Conservation (phyloP, 1,139 yeast genomes). For the Pichia kudriavzevii region DNA sequence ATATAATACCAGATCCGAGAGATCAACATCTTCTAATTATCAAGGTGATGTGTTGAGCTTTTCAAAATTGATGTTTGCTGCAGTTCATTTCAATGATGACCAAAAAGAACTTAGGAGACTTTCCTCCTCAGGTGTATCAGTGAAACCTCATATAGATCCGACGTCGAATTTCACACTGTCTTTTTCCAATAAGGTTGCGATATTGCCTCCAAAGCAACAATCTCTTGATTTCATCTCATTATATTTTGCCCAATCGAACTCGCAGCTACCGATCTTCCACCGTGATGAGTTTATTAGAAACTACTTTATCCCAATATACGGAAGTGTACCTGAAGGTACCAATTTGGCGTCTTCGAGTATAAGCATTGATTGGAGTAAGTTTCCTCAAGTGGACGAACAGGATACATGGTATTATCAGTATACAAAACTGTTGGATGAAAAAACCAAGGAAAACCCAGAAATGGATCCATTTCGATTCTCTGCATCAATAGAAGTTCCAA, state of each 20-base stretch:
- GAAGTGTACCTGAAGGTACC: slow-evolving; percentile 46
- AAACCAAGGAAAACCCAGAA: slow-evolving; percentile 25
- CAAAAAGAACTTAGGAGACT: slow-evolving; percentile 9
- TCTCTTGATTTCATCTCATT: slow-evolving; percentile 63
- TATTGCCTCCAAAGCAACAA: slow-evolving; percentile 59
- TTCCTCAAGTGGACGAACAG: slow-evolving; percentile 24
- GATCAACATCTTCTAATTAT: not conserved
- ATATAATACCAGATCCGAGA: not conserved
- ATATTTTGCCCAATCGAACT: slow-evolving; percentile 71
- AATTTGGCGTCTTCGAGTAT: slow-evolving; percentile 60
- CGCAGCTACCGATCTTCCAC: slow-evolving; percentile 77
- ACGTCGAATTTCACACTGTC: slow-evolving; percentile 18
- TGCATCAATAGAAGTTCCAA: slow-evolving; percentile 39
- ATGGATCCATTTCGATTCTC: slow-evolving; percentile 30
- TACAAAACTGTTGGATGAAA: slow-evolving; percentile 27
- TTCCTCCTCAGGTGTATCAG: not conserved
- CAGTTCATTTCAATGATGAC: slow-evolving; percentile 47
- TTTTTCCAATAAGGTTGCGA: slow-evolving; percentile 17
- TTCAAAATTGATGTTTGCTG: slow-evolving; percentile 69
- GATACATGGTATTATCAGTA: slow-evolving; percentile 42
- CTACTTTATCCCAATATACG: slow-evolving; percentile 74
- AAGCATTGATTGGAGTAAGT: slow-evolving; percentile 33
- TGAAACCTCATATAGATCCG: slow-evolving; percentile 23
- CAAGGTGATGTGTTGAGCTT: slow-evolving; percentile 41
- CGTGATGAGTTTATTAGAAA: slow-evolving; percentile 62